Evolutionary conservation across 2,329 filamentous ascomycete genomes (phyloP).

Genomic region (Ophiosphaerella herpotricha): DNA sequence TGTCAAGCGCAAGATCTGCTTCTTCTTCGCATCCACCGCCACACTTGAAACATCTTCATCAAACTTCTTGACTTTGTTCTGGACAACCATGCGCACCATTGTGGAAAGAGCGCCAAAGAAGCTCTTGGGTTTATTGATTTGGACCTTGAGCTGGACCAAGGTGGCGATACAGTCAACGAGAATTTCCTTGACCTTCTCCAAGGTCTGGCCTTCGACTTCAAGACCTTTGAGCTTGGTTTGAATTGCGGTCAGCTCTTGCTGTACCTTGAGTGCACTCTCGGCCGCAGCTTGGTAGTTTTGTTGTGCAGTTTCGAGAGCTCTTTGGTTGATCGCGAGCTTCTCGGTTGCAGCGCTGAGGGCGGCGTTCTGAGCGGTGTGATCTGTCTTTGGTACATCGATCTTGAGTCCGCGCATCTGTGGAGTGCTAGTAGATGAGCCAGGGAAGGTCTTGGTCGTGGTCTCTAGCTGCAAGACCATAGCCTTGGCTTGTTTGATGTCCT

Average conservation of each 20-base stretch:
- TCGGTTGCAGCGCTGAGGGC: background rate
- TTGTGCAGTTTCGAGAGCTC: background rate
- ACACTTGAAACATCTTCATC: background rate
- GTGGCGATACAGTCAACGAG: background rate
- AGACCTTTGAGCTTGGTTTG: background rate
- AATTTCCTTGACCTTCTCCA: background rate
- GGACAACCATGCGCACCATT: background rate
- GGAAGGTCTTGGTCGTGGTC: background rate
- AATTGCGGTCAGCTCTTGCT: background rate
- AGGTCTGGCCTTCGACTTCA: background rate
- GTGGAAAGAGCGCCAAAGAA: background rate
- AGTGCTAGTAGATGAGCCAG: background rate
- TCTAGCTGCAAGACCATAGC: background rate
- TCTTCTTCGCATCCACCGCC: background rate
- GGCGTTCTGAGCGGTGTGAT: background rate
- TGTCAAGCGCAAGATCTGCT: background rate
- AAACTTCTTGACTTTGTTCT: background rate
- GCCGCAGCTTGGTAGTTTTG: background rate
- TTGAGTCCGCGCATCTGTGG: background rate
- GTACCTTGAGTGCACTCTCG: background rate
- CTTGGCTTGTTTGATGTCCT: background rate
- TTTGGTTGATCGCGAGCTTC: background rate
- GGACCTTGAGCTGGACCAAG: background rate
- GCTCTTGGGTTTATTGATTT: background rate
- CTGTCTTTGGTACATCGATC: background rate